phyloP scores from a whole-genome alignment of 1,284 basidiomycete genomes.

The Takashimella koratensis region DNA sequence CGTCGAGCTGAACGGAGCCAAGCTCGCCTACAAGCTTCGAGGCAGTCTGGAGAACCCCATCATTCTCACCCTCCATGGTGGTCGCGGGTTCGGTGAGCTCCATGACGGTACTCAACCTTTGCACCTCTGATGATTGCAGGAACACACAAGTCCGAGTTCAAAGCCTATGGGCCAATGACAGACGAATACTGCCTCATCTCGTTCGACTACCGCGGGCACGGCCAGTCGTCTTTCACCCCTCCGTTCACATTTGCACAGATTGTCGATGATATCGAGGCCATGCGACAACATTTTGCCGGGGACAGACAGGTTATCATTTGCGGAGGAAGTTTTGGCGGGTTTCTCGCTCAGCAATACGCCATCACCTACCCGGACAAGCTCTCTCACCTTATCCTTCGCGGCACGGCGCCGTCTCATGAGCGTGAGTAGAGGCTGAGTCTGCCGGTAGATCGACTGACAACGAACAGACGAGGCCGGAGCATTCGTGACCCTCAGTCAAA shows the following conservation, averaged over 20 bases:
- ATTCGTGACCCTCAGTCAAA: conserved; percentile 11
- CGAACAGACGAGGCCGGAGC: conserved; percentile 20
- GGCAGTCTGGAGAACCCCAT: conserved; percentile 9
- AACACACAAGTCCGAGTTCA: conserved; percentile 17
- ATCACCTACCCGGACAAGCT: conserved; percentile 15
- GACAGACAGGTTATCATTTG: conserved; percentile 11
- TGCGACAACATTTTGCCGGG: conserved; percentile 10
- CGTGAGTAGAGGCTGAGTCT: conserved; percentile 3
- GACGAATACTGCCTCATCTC: conserved; percentile 11
- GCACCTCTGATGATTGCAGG: conserved; percentile 12
- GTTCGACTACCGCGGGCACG: conserved; percentile 20
- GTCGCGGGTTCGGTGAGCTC: conserved; percentile 17
- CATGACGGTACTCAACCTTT: neutral
- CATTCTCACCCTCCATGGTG: conserved; percentile 21
- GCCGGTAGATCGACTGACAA: neutral
- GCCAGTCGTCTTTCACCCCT: conserved; percentile 16
- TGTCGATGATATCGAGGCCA: conserved; percentile 19
- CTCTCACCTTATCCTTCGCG: conserved; percentile 14
- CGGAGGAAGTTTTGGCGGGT: conserved; percentile 23
- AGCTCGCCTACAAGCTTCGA: conserved; percentile 12
- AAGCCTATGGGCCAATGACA: conserved; percentile 11
- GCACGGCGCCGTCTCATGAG: conserved; percentile 22
- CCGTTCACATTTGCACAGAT: conserved; percentile 20
- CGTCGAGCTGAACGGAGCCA: conserved; percentile 14
- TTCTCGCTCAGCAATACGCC: conserved; percentile 21